Evolutionary conservation across 805 yeast genomes (phyloP).

Genomic region (Spathaspora passalidarum): DNA sequence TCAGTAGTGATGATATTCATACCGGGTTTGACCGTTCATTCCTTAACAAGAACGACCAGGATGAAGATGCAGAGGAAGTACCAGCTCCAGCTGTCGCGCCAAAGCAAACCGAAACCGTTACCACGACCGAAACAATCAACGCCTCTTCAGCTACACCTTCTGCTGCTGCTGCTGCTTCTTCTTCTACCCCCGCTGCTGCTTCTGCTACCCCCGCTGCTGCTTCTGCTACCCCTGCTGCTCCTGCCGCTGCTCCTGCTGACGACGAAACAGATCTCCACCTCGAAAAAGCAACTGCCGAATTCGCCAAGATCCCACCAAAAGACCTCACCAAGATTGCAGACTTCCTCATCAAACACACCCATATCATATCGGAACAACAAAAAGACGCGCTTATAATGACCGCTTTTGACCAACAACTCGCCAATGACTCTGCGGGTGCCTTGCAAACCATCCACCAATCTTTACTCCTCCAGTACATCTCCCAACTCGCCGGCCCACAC

Average conservation of each 20-base stretch:
- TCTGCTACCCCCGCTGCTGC: constrained; percentile 16
- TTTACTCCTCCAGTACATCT: constrained; percentile 70
- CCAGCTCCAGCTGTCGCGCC: constrained; percentile 9
- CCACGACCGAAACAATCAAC: constrained; percentile 26
- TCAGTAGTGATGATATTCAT: constrained; percentile 86
- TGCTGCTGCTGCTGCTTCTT: background rate
- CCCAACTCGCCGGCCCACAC: constrained; percentile 38
- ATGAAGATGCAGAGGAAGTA: constrained; percentile 14
- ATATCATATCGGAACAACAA: constrained; percentile 76
- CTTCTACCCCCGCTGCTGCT: background rate
- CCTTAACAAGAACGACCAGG: constrained; percentile 51
- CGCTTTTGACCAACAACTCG: constrained; percentile 80
- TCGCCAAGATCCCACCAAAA: constrained; percentile 53
- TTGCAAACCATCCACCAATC: constrained; percentile 76
- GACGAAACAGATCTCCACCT: constrained; percentile 49
- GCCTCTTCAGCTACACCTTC: constrained; percentile 7
- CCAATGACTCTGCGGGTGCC: constrained; percentile 52
- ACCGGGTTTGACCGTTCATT: constrained; percentile 90
- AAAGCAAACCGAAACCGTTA: constrained; percentile 24
- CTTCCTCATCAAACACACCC: constrained; percentile 56
- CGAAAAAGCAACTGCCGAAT: constrained; percentile 62
- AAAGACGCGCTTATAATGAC: constrained; percentile 91
- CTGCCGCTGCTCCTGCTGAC: constrained; percentile 18
- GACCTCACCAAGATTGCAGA: constrained; percentile 50
- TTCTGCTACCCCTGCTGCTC: constrained; percentile 4